A percentile compares a stretch with the other conserved stretches of the same genome.
phyloP scores from a whole-genome alignment of 805 yeast genomes.

The Candida verbasci region DNA sequence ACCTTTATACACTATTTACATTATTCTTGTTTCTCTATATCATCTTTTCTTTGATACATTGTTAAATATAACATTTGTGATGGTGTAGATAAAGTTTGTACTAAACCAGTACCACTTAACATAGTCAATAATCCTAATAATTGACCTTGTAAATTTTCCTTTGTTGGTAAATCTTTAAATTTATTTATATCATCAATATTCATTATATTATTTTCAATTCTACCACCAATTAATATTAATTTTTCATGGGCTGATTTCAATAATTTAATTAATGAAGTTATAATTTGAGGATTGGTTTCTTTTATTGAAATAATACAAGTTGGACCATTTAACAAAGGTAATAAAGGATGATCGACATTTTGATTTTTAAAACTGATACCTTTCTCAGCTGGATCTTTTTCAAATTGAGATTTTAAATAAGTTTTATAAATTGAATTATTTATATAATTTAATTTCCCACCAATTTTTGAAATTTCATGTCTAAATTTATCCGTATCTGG shows the following conservation, averaged over 20 bases:
- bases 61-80: conserved; percentile 68
- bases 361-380: conserved; percentile 45
- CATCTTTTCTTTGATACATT: conserved; percentile 48
- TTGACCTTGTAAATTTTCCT: conserved; percentile 71
- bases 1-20: conserved; percentile 4
- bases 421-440: conserved; percentile 70
- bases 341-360: conserved; percentile 58
- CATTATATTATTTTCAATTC: conserved; percentile 58
- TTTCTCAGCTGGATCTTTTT: conserved; percentile 67
- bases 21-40: conserved; percentile 9
- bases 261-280: conserved; percentile 57
- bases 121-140: conserved; percentile 79
- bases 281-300: conserved; percentile 64
- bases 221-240: conserved; percentile 81
- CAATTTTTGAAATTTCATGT: conserved; percentile 55
- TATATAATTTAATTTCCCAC: conserved; percentile 65
- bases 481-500: conserved; percentile 64
- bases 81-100: conserved; percentile 71
- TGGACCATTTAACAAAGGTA: conserved; percentile 75
- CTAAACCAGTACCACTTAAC: conserved; percentile 86
- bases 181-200: conserved; percentile 49
- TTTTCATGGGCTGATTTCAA: conserved; percentile 65
- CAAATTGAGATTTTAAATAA: conserved; percentile 65
- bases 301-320: conserved; percentile 73
- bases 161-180: conserved; percentile 71